phyloP scores from a whole-genome alignment of 192 early-diverging fungal species.

The Radiomyces spectabilis region DNA sequence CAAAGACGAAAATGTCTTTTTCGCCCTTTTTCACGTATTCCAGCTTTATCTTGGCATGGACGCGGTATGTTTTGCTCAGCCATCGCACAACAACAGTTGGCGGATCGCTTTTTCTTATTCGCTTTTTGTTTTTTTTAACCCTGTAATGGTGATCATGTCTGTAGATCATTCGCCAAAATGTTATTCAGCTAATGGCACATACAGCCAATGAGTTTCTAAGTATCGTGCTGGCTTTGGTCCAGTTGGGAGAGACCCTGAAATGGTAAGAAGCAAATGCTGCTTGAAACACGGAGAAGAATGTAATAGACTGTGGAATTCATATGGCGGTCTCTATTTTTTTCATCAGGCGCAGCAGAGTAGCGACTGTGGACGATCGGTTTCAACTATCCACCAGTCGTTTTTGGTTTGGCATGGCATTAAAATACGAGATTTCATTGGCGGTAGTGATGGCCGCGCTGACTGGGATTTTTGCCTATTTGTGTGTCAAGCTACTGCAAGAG shows the following conservation, averaged over 20 bases:
- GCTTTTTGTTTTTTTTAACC: background rate
- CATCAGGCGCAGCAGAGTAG: background rate
- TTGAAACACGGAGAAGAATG: background rate
- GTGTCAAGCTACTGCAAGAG: background rate
- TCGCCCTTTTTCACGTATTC: constrained; percentile 8
- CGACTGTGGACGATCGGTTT: background rate
- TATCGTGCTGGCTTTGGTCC: constrained; percentile 8
- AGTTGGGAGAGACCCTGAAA: constrained; percentile 12
- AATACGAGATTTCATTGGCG: constrained; percentile 7
- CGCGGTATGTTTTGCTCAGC: no score
- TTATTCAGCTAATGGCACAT: constrained; percentile 12
- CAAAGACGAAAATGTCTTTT: constrained; percentile 14
- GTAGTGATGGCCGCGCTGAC: background rate
- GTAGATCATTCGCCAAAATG: constrained; percentile 12
- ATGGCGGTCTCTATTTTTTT: background rate
- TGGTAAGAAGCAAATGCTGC: constrained; percentile 10
- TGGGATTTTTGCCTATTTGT: constrained; percentile 5
- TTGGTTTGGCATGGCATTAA: background rate
- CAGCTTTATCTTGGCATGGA: constrained; percentile 10
- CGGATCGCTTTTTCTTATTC: no score
- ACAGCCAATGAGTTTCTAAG: constrained; percentile 4
- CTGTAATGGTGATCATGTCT: background rate
- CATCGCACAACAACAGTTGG: no score
- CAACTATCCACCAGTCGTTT: background rate
- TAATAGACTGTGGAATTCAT: no score